These are phyloP conservation scores for Leccinum subgranulosum DNA, from an alignment of 768 basidiomycete genomes.

Conservation along the genomic window DNA sequence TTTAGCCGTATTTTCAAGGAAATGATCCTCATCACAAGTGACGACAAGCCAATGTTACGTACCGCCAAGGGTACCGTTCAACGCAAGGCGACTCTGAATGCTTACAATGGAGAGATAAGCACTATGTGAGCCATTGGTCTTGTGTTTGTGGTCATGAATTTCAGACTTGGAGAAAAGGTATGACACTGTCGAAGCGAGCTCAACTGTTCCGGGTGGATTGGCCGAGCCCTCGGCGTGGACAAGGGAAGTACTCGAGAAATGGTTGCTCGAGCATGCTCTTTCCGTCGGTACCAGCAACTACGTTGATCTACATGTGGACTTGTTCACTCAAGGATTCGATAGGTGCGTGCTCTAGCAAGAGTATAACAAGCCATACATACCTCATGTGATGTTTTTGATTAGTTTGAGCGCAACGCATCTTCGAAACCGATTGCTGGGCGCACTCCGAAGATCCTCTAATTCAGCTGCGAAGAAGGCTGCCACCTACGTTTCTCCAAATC, in stretches of 20 bases:
- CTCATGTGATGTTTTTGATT: neutral
- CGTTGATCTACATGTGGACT: slow-evolving; percentile 17
- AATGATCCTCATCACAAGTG: slow-evolving; percentile 45
- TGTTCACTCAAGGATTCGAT: slow-evolving; percentile 37
- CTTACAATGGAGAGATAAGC: slow-evolving; percentile 47
- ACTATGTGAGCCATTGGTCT: slow-evolving; percentile 32
- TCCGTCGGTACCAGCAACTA: slow-evolving; percentile 2
- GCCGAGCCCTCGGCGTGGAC: slow-evolving; percentile 27
- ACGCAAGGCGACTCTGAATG: slow-evolving; percentile 35
- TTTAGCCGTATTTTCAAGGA: slow-evolving; percentile 49
- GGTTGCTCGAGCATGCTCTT: slow-evolving; percentile 28
- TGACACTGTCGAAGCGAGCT: slow-evolving; percentile 27
- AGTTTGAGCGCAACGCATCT: slow-evolving; percentile 32
- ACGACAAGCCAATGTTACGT: slow-evolving; percentile 42
- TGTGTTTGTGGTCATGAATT: neutral
- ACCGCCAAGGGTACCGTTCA: slow-evolving; percentile 45
- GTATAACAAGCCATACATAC: neutral
- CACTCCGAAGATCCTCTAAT: slow-evolving; percentile 31
- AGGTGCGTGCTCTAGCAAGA: slow-evolving; percentile 23
- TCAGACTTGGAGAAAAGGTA: slow-evolving; percentile 22
- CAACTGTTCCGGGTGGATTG: slow-evolving; percentile 12
- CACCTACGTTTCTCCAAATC: slow-evolving; percentile 22
- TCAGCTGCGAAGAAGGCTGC: slow-evolving; percentile 24
- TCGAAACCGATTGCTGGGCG: slow-evolving; percentile 19
- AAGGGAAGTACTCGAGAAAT: slow-evolving; percentile 12